Evolutionary conservation across 768 basidiomycete genomes (phyloP).

Genomic region (Sporobolomyces phaffii): DNA sequence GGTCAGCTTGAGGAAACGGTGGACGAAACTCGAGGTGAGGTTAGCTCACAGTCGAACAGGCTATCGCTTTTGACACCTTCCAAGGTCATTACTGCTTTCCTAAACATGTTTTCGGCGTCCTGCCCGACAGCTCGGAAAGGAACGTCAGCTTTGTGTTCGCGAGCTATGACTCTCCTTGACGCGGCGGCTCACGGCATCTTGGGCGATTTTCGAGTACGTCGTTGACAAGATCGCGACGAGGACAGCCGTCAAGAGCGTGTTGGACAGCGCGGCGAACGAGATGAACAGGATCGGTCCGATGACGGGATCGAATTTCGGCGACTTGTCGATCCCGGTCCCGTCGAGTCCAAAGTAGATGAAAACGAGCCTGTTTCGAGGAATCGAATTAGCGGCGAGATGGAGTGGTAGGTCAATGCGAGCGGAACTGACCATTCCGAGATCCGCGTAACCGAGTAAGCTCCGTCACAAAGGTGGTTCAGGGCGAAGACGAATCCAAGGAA

Average conservation of each 20-base stretch:
- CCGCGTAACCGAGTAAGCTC: slow-evolving; percentile 22
- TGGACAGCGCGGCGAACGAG: slow-evolving; percentile 82
- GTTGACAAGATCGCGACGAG: slow-evolving; percentile 67
- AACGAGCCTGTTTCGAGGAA: slow-evolving; percentile 43
- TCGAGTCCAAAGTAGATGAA: slow-evolving; percentile 76
- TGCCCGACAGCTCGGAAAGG: too few relatives aligned
- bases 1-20: neutral
- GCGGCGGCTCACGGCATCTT: slow-evolving; percentile 75
- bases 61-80: slow-evolving; percentile 60
- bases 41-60: slow-evolving; percentile 37
- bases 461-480: slow-evolving; percentile 38
- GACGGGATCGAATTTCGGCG: slow-evolving; percentile 71
- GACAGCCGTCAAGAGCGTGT: slow-evolving; percentile 75
- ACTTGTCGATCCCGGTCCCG: slow-evolving; percentile 73
- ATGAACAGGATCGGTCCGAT: slow-evolving; percentile 77
- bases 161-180: too few relatives aligned
- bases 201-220: slow-evolving; percentile 85
- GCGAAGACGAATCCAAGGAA: slow-evolving; percentile 40
- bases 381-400: slow-evolving; percentile 42
- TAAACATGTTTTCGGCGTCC: slow-evolving; percentile 73
- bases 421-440: slow-evolving; percentile 33
- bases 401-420: neutral
- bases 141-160: too few relatives aligned
- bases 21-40: neutral
- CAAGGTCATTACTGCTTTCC: slow-evolving; percentile 84